Evolutionary conservation across 2,329 filamentous ascomycete species (phyloP).

Genomic region (Dactylellina drechsleri): DNA sequence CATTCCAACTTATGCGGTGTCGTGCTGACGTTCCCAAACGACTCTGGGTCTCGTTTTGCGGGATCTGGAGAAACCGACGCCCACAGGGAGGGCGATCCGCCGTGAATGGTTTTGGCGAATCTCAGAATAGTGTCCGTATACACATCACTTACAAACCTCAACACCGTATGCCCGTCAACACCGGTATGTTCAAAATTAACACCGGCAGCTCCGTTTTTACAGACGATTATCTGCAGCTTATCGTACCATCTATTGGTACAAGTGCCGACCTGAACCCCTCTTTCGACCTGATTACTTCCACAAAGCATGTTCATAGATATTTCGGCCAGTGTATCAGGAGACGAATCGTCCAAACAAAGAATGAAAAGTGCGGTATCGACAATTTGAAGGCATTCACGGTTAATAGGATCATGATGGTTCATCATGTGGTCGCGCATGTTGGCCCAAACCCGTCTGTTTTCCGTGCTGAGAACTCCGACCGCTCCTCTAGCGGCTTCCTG

Average conservation of each 20-base stretch:
- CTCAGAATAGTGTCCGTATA: slow-evolving; percentile 98
- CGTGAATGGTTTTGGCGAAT: slow-evolving; percentile 94
- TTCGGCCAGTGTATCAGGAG: slow-evolving; percentile 80
- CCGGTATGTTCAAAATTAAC: slow-evolving; percentile 99
- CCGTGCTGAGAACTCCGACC: slow-evolving; percentile 90
- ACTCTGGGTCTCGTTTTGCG: slow-evolving; percentile 86
- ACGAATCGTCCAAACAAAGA: slow-evolving; percentile 90
- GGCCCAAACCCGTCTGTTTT: slow-evolving; percentile 97
- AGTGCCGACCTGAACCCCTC: slow-evolving; percentile 93
- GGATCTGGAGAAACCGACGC: slow-evolving; percentile 89
- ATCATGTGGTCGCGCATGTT: slow-evolving; percentile 87
- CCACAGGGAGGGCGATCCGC: slow-evolving; percentile 90
- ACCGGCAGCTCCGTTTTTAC: slow-evolving; percentile 96
- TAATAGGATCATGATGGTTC: slow-evolving; percentile 83
- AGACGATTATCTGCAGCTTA: slow-evolving; percentile 98
- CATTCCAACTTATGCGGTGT: slow-evolving; percentile 96
- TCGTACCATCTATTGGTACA: slow-evolving; percentile 99
- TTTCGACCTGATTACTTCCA: slow-evolving; percentile 88
- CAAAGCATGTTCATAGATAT: slow-evolving; percentile 99
- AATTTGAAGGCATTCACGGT: slow-evolving; percentile 93
- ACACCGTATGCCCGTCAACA: slow-evolving; percentile 94
- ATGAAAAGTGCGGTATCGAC: slow-evolving; percentile 94
- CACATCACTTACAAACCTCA: slow-evolving; percentile 93
- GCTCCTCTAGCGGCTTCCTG: slow-evolving; percentile 96
- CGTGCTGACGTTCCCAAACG: slow-evolving; percentile 91